Conservation (phyloP, 129 eudicot genomes). For the Gnaphalium uliginosum region DNA sequence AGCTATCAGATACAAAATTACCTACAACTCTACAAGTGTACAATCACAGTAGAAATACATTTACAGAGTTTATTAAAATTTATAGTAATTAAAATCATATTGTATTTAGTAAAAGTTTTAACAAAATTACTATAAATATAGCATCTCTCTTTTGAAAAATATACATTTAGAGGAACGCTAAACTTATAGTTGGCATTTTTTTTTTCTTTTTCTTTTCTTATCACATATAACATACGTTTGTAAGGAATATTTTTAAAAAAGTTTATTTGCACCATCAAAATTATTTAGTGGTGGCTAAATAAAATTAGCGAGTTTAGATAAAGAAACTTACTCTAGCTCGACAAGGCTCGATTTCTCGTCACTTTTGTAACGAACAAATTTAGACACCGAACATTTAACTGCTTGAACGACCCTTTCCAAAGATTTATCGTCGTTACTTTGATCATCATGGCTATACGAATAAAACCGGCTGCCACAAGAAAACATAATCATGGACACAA, state of each 20-base stretch:
- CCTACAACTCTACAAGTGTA: background rate
- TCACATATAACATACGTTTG: no score
- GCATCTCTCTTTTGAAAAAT: no score
- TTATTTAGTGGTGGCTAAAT: background rate
- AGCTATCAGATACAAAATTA: background rate
- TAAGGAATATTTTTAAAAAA: no score
- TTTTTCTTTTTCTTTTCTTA: no score
- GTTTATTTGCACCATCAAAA: no score
- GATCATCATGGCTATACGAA: constrained; percentile 38
- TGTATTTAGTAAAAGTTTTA: no score
- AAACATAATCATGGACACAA: constrained; percentile 55
- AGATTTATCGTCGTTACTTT: constrained; percentile 26
- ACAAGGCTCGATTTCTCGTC: constrained; percentile 26
- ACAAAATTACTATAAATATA: no score
- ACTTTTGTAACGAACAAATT: constrained; percentile 21
- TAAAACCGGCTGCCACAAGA: constrained; percentile 62
- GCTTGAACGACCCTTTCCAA: constrained; percentile 35
- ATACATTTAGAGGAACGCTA: no score
- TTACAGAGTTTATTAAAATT: background rate
- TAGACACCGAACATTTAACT: constrained; percentile 43
- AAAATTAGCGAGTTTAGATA: background rate
- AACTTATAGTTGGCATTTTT: no score
- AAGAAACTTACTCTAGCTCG: constrained; percentile 80
- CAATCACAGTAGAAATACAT: background rate
- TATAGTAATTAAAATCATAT: no score